phyloP scores from a whole-genome alignment of 495 filamentous ascomycete genomes.

The Saxophila tyrrhenica region DNA sequence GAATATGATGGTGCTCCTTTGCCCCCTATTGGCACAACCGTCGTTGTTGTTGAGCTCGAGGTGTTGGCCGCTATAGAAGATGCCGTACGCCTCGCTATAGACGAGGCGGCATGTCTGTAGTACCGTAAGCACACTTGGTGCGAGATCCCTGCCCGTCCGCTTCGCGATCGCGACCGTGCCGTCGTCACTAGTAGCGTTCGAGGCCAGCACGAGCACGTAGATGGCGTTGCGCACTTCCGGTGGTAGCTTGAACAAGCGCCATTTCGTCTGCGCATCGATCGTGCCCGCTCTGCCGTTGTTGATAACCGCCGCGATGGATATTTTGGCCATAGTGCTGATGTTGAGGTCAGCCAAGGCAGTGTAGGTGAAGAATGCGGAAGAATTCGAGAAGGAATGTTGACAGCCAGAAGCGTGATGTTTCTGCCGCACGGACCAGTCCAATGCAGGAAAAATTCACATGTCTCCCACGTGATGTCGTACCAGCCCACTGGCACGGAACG shows the following conservation, averaged over 20 bases:
- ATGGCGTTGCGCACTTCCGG: not conserved
- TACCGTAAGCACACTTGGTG: not conserved
- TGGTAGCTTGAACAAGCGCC: not conserved
- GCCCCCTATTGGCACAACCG: no score
- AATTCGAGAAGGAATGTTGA: no score
- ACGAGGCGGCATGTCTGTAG: not conserved
- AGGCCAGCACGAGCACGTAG: not conserved
- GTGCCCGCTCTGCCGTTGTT: not conserved
- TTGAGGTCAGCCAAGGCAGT: no score
- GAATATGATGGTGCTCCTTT: not conserved
- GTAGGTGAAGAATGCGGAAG: no score
- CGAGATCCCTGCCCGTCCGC: not conserved
- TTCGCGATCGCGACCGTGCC: not conserved
- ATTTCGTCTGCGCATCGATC: not conserved
- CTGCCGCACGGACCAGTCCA: no score
- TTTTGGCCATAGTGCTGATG: not conserved
- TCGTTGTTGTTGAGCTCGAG: not conserved
- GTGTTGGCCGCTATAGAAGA: not conserved
- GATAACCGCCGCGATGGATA: not conserved
- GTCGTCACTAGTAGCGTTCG: not conserved
- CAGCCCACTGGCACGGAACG: no score
- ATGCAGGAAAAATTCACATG: no score
- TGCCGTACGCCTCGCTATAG: not conserved
- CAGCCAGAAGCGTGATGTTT: no score
- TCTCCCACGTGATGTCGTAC: no score